These are phyloP conservation scores for Gastrolobium bilobum DNA, from an alignment of 306 rosid species.

Conservation along the genomic window DNA sequence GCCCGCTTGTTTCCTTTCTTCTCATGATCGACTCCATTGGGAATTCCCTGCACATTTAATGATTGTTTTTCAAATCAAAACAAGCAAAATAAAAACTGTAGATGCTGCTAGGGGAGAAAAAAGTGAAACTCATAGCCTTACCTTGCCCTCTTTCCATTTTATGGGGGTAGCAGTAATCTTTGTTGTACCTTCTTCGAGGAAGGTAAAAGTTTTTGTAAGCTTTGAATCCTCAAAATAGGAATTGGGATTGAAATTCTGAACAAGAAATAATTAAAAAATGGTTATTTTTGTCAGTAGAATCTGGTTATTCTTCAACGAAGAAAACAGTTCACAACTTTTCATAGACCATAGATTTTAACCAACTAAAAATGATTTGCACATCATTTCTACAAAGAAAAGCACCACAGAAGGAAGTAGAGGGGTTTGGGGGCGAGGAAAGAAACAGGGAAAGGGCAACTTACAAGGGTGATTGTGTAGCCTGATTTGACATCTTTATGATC, in stretches of 20 bases:
- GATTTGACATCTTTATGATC: conserved; percentile 90
- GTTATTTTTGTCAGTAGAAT: not conserved
- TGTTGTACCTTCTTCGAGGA: conserved; percentile 89
- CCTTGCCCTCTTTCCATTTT: conserved; percentile 97
- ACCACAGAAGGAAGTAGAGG: not conserved
- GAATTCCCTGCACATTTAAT: conserved; percentile 61
- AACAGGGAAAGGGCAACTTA: conserved; percentile 57
- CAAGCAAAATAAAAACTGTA: not conserved
- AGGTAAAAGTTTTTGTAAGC: conserved; percentile 83
- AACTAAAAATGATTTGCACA: not conserved
- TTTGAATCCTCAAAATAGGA: conserved; percentile 89
- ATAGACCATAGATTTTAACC: not conserved
- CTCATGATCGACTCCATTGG: conserved; percentile 69
- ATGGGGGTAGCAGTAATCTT: conserved; percentile 88
- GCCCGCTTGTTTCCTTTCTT: conserved; percentile 85
- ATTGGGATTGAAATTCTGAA: conserved; percentile 83
- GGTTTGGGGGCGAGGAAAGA: not conserved
- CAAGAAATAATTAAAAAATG: conserved; percentile 24
- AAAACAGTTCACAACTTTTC: conserved; percentile 16
- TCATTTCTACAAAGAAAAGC: not conserved
- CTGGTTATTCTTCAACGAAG: not conserved
- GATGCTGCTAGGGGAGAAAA: not conserved
- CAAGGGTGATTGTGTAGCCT: conserved; percentile 83
- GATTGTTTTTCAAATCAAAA: not conserved
- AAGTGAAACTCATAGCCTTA: conserved; percentile 40